These are phyloP conservation scores for Dactylis glomerata DNA, from an alignment of 176 grass and related monocot species.

Conservation along the genomic window DNA sequence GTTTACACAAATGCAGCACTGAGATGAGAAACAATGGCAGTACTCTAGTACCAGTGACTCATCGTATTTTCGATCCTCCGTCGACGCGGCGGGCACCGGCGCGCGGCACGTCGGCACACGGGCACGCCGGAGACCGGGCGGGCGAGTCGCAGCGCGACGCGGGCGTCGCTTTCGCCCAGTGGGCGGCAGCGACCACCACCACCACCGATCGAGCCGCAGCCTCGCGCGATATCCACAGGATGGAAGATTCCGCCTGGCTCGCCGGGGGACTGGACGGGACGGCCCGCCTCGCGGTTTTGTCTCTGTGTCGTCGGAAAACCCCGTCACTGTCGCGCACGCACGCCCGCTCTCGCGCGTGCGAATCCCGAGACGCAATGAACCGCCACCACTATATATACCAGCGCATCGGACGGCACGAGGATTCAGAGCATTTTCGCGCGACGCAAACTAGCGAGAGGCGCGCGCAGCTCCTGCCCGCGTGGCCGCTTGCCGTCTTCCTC, in stretches of 20 bases:
- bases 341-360: not conserved
- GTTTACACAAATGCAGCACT: not conserved
- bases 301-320: not conserved
- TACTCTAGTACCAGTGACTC: not conserved
- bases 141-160: not conserved
- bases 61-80: not conserved
- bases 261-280: not conserved
- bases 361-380: conserved; percentile 27
- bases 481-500: conserved; percentile 11
- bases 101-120: not conserved
- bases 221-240: not conserved
- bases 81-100: not conserved
- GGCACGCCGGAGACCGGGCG: not conserved
- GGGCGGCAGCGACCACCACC: not conserved
- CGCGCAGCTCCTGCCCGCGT: not conserved
- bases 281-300: not conserved
- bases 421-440: not conserved
- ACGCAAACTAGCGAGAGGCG: conserved; percentile 13
- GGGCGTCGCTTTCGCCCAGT: not conserved
- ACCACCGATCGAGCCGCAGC: not conserved
- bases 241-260: conserved; percentile 11
- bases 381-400: not conserved
- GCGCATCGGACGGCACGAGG: not conserved
- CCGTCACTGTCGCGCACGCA: not conserved
- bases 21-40: not conserved